Base-by-base conservation (phyloP, 257 asterid species). In the Capsicum baccatum region DNA sequence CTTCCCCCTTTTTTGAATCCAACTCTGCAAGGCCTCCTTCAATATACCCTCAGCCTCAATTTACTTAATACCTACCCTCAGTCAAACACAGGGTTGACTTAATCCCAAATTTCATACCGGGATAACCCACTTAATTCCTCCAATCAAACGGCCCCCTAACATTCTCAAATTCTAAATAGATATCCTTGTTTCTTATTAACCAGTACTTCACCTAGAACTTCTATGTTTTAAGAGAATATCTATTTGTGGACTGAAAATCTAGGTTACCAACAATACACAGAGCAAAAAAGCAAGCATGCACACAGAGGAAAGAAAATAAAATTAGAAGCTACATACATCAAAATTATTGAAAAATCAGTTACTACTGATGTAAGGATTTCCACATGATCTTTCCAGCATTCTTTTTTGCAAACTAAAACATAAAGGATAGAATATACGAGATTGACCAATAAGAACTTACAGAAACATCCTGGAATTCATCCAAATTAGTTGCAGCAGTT, bases 401-500 rank as follows among this genome's bases (percentile, higher is more conserved):
- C 56, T 50, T 9, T 73, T 48, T 35, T 48, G 17, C 16, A 21
- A 73, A 48, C 58, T 50, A 73, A 73, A 11, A 73, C 59, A 19
- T 4, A 76, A 76, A 14, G 16, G 50, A 33, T 15, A 42, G 79
- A 55, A 37, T 33, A 74, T 12, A 78, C 50, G 81, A 5, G 56
- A 87, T 8, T 16, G 48, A 74, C 35, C 26, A 80, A 79, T n/a
- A 81, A 82, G 71, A 52, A 91, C 99, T 97, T 88, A 95, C 99
- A 84, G 97, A 91, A 89, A 97, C 99, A 88, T 86, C 89, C 81
- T 83, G 89, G 88, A 97, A 97, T 87, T 97, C 99, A 68, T 97
- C 98, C 59, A 97, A 91, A 88, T 92, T 97, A 76, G 97, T 94
- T 37, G 98, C 98, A 79, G 91, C 97, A 83, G 99, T 90, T 88